Conservation (phyloP, 345 rosid species). For the Populus tremula region DNA sequence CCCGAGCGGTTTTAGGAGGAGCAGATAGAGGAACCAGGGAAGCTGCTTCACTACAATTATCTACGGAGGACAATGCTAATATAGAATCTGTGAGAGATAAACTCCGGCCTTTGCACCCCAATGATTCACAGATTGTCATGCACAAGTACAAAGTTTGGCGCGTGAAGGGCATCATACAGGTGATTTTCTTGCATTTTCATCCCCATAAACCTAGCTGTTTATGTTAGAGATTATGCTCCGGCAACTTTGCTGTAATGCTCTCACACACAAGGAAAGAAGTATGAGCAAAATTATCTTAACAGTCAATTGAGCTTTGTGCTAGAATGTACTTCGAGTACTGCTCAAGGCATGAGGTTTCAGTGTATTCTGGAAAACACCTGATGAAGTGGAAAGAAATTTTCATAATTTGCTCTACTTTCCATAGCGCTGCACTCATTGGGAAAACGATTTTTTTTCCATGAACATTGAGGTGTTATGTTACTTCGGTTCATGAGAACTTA, state of each 20-base stretch:
- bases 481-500: not conserved
- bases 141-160: constrained; percentile 74
- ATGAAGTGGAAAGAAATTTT: not conserved
- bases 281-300: no score
- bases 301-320: no score
- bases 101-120: constrained; percentile 60
- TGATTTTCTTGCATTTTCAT: constrained; percentile 12
- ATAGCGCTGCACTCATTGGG: not conserved
- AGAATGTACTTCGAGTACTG: no score
- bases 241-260: no score
- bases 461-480: not conserved
- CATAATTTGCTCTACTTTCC: not conserved
- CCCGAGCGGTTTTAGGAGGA: constrained; percentile 69
- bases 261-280: no score
- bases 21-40: constrained; percentile 34
- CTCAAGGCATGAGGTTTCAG: no score
- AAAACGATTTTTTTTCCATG: not conserved
- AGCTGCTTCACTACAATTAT: constrained; percentile 57
- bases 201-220: no score
- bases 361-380: no score
- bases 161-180: constrained; percentile 86
- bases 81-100: constrained; percentile 61
- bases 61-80: constrained; percentile 73
- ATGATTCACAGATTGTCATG: constrained; percentile 57
- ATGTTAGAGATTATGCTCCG: not conserved